Evolutionary conservation across 805 yeast species (phyloP), one percentile per base, ranked within the genome.

Genomic region (Kazachstania bromeliacearum): DNA sequence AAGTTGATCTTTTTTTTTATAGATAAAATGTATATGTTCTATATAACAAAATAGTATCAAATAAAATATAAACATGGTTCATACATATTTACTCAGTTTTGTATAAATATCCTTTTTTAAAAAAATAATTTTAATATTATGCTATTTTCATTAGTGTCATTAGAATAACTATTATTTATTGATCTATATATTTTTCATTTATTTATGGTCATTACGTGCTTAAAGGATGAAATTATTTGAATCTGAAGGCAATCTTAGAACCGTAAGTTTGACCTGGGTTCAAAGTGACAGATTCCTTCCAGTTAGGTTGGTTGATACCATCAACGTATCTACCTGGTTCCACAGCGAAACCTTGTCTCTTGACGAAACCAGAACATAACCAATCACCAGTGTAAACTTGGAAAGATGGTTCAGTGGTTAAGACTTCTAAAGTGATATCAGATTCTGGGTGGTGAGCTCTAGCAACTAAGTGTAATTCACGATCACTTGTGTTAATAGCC

Each of bases 361-460:
- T 53, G 46, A 43, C 53, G 53, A 41, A 62, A 14, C 50, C 65
- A 15, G 59, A 64, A 35, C 63, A 46, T 30, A 70, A 63, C 36
- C 62, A 60, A 46, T 71, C 77, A 16, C 81, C 82, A 21, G 83
- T 75, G 56, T 77, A 78, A 28, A 78, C 61, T 53, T 77, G 83
- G 63, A 73, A 75, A 2, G 75, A 60, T 5, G 85, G 85, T 40
- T 78, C 85, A 3, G 85, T 78, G 6, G 81, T 63, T 13, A 54
- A 48, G 7, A 71, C 68, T 15, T 55, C 54, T 27, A 78, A 48
- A 31, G 60, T 57, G 33, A 68, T 48, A 6, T 59, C 54, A 4
- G 76, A 57, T 16, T 57, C 59, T 12, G 75, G 71, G 44, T 70
- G 68, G 18, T 52, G 52, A 7, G 75, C 72, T 45, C 61, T 65